Evolutionary conservation across 352 stramenopile species (phyloP), one percentile per base, ranked within the genome.

Genomic region (Phytophthora cajani): DNA sequence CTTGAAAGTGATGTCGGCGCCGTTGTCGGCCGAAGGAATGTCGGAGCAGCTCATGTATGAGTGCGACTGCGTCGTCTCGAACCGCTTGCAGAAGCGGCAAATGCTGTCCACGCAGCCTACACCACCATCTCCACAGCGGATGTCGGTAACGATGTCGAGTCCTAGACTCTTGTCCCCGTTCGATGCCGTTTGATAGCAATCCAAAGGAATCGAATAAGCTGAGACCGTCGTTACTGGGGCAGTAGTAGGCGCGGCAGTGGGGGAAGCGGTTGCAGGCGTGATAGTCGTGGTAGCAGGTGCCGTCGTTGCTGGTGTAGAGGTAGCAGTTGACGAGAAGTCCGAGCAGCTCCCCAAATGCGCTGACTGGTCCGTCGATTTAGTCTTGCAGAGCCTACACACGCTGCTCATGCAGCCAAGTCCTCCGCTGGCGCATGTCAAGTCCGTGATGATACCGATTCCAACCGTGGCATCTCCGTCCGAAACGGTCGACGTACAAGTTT

Each of bases 21-120:
- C 64, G 23, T 55, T 64, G 25, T 76, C 55, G 1, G 58, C 52
- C 4, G 62, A 54, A 19, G 61, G 58, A 11, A 78, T 73, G 16
- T 68, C 59, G 30, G 50, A 62, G 19, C 72, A 81, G 3, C 23
- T 69, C 55, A 64, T 58, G 54, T 69, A 80, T 11, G 50, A 58
- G 33, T 46, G 14, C 7, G 74, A 81, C 52, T 79, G 71, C 14
- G 54, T 19, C 14, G 74, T 75, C 12, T 76, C 67, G 14, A 72
- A 70, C 11, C 52, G 44, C 33, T 75, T 79, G 54, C 74, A 81
- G 30, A 75, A 67, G 30, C 74, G 71, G 32, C 74, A 81, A 33
- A 63, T 62, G 38, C 56, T 62, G 42, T 68, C 60, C 5, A 81
- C 32, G 40, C 74, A 81, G 12, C 74, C 74, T 23, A 79, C 61